Evolutionary conservation across 495 filamentous ascomycete genomes (phyloP).

Genomic region (Podospora sp.): DNA sequence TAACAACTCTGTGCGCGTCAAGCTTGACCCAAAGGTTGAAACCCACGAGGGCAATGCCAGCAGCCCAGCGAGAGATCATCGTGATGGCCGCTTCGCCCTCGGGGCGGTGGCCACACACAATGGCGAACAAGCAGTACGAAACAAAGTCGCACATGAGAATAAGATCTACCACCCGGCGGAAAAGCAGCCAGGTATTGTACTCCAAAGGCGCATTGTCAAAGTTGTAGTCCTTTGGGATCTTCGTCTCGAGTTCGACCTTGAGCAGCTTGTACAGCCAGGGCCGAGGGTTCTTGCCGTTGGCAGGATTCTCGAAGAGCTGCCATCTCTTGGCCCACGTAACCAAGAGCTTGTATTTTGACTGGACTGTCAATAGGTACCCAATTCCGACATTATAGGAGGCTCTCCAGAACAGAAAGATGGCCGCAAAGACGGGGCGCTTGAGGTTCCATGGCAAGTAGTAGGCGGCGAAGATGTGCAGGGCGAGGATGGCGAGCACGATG

Average conservation of each 20-base stretch:
- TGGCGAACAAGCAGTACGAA: slow-evolving; percentile 93
- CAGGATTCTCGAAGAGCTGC: slow-evolving; percentile 82
- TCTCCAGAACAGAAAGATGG: slow-evolving; percentile 89
- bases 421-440: slow-evolving; percentile 74
- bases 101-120: slow-evolving; percentile 80
- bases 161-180: slow-evolving; percentile 89
- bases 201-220: slow-evolving; percentile 92
- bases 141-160: slow-evolving; percentile 99
- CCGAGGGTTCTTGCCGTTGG: slow-evolving; percentile 75
- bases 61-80: slow-evolving; percentile 75
- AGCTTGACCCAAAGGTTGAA: slow-evolving; percentile 99
- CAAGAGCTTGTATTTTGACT: slow-evolving; percentile 84
- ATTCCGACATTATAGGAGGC: slow-evolving; percentile 91
- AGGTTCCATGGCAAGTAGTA: slow-evolving; percentile 68
- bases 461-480: slow-evolving; percentile 68
- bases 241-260: slow-evolving; percentile 87
- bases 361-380: slow-evolving; percentile 82
- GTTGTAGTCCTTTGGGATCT: slow-evolving; percentile 90
- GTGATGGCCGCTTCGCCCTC: slow-evolving; percentile 68
- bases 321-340: slow-evolving; percentile 86
- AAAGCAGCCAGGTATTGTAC: slow-evolving; percentile 98
- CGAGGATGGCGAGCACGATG: slow-evolving; percentile 79
- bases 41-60: slow-evolving; percentile 75
- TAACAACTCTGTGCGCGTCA: slow-evolving; percentile 97
- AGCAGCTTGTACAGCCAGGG: slow-evolving; percentile 79